A percentile compares a stretch with the other conserved stretches of the same genome.
These are phyloP conservation scores for Periglandula ipomoeae DNA, from an alignment of 2,329 filamentous ascomycete species.

Conservation along the genomic window DNA sequence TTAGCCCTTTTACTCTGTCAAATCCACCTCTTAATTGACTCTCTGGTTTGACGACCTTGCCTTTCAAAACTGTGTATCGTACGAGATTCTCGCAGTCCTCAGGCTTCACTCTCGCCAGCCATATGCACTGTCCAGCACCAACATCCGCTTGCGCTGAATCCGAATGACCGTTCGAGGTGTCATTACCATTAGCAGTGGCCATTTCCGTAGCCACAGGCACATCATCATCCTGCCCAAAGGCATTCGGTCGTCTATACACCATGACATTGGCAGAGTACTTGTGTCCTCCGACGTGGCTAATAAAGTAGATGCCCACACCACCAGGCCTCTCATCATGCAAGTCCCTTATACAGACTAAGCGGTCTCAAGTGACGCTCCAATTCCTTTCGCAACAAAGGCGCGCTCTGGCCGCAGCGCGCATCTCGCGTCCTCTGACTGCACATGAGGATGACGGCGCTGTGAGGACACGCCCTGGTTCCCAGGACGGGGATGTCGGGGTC, in stretches of 20 bases:
- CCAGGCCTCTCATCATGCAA: conserved; percentile 81
- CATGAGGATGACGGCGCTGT: conserved; percentile 79
- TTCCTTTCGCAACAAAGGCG: conserved; percentile 79
- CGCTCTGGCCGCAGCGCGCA: conserved; percentile 87
- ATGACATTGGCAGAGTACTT: conserved; percentile 95
- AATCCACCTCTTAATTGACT: conserved; percentile 83
- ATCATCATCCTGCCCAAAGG: conserved; percentile 45
- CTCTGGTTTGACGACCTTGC: conserved; percentile 87
- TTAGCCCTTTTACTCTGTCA: conserved; percentile 67
- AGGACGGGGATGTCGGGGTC: conserved; percentile 22
- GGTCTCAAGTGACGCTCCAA: conserved; percentile 82
- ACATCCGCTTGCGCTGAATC: conserved; percentile 25
- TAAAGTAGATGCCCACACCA: conserved; percentile 92
- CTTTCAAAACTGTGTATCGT: conserved; percentile 79
- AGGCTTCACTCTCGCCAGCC: conserved; percentile 75
- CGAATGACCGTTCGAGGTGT: conserved; percentile 21
- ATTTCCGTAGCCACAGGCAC: too few species aligned
- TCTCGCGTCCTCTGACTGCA: conserved; percentile 94
- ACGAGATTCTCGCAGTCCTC: conserved; percentile 93
- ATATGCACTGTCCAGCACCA: conserved; percentile 81
- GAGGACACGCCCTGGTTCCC: conserved; percentile 52
- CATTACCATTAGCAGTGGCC: too few species aligned
- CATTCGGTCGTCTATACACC: conserved; percentile 64
- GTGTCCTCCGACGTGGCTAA: conserved; percentile 91
- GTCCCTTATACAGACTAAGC: conserved; percentile 76